These are phyloP conservation scores for Scutellaria minor DNA, from an alignment of 257 asterid species.

Conservation along the genomic window DNA sequence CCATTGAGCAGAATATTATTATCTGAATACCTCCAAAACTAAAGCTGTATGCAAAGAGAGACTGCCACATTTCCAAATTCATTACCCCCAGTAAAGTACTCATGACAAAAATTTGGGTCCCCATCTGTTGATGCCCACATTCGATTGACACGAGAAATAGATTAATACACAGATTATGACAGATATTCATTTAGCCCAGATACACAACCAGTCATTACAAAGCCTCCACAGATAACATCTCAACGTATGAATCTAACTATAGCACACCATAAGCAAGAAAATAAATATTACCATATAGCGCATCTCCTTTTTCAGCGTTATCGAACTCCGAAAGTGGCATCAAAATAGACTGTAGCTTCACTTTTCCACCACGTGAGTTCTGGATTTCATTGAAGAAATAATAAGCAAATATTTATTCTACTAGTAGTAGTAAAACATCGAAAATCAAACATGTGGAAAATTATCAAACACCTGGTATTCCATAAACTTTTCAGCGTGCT, in stretches of 20 bases:
- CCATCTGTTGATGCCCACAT: conserved; percentile 34
- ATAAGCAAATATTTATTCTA: neutral
- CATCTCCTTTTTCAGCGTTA: conserved; percentile 83
- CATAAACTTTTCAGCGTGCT: conserved; percentile 81
- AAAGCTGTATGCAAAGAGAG: conserved; percentile 17
- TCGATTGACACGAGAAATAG: conserved; percentile 32
- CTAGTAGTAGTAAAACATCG: neutral
- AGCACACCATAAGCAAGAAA: conserved; percentile 19
- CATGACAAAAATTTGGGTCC: conserved; percentile 45
- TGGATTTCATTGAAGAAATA: conserved; percentile 25
- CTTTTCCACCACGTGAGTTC: conserved; percentile 81
- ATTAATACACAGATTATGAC: conserved; percentile 6
- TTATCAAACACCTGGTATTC: conserved; percentile 67
- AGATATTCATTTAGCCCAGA: conserved; percentile 29
- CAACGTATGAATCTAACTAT: neutral
- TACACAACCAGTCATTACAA: conserved; percentile 15
- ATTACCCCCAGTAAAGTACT: conserved; percentile 32
- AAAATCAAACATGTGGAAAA: neutral
- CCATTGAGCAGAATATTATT: neutral
- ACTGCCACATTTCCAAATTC: conserved; percentile 26
- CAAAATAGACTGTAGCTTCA: conserved; percentile 69
- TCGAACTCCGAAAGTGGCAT: conserved; percentile 78
- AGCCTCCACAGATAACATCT: conserved; percentile 26
- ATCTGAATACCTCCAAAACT: conserved; percentile 32
- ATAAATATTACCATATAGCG: conserved; percentile 60